phyloP scores from a whole-genome alignment of 1,284 basidiomycete genomes.

The Cryptococcus sp. region DNA sequence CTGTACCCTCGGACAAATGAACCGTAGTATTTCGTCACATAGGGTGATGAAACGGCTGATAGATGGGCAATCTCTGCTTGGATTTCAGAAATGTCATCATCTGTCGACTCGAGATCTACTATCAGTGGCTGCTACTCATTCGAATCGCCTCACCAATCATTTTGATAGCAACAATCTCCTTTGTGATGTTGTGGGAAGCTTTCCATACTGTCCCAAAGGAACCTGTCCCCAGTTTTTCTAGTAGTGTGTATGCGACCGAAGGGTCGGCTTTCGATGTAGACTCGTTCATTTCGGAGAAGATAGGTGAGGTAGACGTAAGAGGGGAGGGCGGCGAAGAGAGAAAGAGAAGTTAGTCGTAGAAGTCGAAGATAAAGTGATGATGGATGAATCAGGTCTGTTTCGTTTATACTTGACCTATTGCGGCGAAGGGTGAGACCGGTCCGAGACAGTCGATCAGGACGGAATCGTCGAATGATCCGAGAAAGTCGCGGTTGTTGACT shows the following conservation, averaged over 20 bases:
- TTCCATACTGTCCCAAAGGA: constrained; percentile 97
- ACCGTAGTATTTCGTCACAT: constrained; percentile 93
- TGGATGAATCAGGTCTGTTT: too few species aligned
- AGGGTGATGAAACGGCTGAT: constrained; percentile 91
- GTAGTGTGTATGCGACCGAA: constrained; percentile 80
- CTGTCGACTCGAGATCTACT: constrained; percentile 58
- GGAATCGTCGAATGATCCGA: too few species aligned
- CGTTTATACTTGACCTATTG: too few species aligned
- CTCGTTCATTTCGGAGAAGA: too few species aligned
- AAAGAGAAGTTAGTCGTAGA: too few species aligned
- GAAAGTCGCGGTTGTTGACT: too few species aligned
- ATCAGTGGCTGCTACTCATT: not conserved
- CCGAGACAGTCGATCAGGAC: too few species aligned
- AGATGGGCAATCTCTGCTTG: constrained; percentile 96
- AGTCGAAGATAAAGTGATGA: too few species aligned
- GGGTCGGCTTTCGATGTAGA: constrained; percentile 55
- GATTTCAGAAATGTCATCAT: constrained; percentile 94
- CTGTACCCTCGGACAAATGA: constrained; percentile 96
- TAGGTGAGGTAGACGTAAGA: too few species aligned
- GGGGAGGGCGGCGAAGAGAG: too few species aligned
- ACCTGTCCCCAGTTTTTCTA: constrained; percentile 95
- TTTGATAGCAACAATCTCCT: constrained; percentile 94
- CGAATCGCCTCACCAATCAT: constrained; percentile 68
- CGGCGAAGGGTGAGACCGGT: too few species aligned
- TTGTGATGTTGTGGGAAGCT: constrained; percentile 83